Evolutionary conservation across 2,329 filamentous ascomycete genomes (phyloP).

Genomic region (Cercospora sesami): DNA sequence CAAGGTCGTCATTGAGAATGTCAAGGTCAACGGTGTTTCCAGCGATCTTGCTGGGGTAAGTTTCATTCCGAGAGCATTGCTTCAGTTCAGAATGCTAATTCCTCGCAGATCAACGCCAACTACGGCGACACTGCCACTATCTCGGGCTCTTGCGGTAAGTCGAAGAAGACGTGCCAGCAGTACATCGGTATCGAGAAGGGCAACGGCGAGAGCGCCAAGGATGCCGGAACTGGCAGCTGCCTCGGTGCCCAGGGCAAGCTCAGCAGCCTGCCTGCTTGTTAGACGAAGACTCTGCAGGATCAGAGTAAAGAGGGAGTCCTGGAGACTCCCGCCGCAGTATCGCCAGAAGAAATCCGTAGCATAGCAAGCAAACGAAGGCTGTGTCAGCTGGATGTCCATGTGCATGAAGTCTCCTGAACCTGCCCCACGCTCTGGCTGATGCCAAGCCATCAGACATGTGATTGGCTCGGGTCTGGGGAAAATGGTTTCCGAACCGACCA

Average conservation of each 20-base stretch:
- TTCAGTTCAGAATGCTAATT: neutral
- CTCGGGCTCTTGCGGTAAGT: conserved; percentile 22
- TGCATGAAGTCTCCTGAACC: neutral
- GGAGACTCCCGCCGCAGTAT: neutral
- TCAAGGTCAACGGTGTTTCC: conserved; percentile 24
- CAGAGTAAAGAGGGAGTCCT: neutral
- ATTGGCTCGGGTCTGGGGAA: neutral
- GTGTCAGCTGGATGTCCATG: neutral
- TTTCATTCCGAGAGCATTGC: neutral
- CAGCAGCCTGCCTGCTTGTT: conserved; percentile 19
- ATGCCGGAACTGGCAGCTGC: conserved; percentile 18
- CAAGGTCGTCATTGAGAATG: conserved; percentile 23
- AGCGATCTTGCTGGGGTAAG: conserved; percentile 25
- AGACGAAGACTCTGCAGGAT: neutral
- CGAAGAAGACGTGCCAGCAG: conserved; percentile 26
- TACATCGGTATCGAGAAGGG: conserved; percentile 23
- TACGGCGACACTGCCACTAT: conserved; percentile 26
- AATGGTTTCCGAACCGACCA: neutral
- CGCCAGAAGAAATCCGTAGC: neutral
- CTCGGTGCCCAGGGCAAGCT: conserved; percentile 19
- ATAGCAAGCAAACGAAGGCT: neutral
- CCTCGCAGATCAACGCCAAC: conserved; percentile 15
- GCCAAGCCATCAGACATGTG: neutral
- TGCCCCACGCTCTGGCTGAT: neutral
- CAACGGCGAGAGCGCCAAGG: conserved; percentile 16